Evolutionary conservation across 345 rosid species (phyloP).

Genomic region (Rubroshorea leprosula): DNA sequence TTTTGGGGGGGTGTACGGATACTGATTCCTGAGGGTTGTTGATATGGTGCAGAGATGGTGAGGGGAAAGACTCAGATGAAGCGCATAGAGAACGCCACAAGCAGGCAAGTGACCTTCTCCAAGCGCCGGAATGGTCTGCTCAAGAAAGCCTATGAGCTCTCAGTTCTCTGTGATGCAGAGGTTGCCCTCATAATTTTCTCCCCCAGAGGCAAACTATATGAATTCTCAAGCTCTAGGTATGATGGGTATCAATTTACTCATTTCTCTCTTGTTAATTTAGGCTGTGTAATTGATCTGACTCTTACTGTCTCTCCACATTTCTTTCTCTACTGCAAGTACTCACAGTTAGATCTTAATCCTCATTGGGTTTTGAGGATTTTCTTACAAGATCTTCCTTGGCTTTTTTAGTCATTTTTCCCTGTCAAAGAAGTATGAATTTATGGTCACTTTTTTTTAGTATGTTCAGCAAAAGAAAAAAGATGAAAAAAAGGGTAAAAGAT

Average conservation of each 20-base stretch:
- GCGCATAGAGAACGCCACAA: constrained; percentile 43
- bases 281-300: not conserved
- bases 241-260: not conserved
- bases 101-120: constrained; percentile 48
- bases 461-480: no score
- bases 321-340: not conserved
- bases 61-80: constrained; percentile 47
- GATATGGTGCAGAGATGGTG: constrained; percentile 31
- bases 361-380: not conserved
- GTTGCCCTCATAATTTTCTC: constrained; percentile 38
- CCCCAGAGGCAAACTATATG: constrained; percentile 37
- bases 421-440: not conserved
- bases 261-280: no score
- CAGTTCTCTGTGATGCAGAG: constrained; percentile 22
- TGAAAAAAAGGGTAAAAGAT: no score
- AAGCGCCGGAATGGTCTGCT: constrained; percentile 17
- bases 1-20: not conserved
- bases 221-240: constrained; percentile 33
- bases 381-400: not conserved
- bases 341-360: not conserved
- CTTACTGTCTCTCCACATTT: not conserved
- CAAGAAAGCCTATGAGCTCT: constrained; percentile 20
- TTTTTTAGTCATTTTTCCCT: not conserved
- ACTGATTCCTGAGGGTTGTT: not conserved
- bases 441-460: not conserved